phyloP scores from a whole-genome alignment of 2,329 filamentous ascomycete genomes.

The Aspergillus brasiliensis region DNA sequence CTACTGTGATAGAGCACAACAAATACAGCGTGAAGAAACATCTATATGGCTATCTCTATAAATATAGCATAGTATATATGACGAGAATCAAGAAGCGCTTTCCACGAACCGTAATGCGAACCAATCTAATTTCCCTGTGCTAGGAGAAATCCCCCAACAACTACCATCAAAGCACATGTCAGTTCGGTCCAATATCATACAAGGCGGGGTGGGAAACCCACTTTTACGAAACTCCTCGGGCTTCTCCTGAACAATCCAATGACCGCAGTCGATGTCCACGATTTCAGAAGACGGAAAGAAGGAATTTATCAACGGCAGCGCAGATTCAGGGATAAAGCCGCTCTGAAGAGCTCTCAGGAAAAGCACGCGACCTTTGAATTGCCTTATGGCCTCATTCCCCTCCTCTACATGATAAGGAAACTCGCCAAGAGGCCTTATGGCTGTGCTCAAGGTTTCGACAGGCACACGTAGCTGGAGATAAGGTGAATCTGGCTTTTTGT shows the following conservation, averaged over 20 bases:
- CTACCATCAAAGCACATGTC: too few species aligned
- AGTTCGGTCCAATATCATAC: too few species aligned
- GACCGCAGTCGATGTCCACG: constrained; percentile 34
- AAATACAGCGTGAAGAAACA: too few species aligned
- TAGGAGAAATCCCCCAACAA: too few species aligned
- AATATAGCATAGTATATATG: too few species aligned
- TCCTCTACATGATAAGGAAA: background rate
- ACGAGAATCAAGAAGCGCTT: too few species aligned
- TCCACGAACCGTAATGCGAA: too few species aligned
- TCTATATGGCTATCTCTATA: too few species aligned
- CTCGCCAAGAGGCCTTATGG: background rate
- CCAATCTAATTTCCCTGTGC: too few species aligned
- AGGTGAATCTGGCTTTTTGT: background rate
- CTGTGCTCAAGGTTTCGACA: background rate
- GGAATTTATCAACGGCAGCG: constrained; percentile 29
- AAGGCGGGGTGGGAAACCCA: background rate
- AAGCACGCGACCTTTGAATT: constrained; percentile 18
- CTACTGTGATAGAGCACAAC: too few species aligned
- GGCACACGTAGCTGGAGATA: background rate
- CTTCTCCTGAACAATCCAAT: constrained; percentile 39
- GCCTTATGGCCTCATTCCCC: constrained; percentile 32
- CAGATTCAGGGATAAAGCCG: constrained; percentile 57
- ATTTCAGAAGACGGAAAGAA: constrained; percentile 33
- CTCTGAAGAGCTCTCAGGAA: constrained; percentile 26
- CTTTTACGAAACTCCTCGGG: constrained; percentile 29